Evolutionary conservation across 1,139 yeast genomes (phyloP).

Genomic region (Tardiomyces digboiensis): DNA sequence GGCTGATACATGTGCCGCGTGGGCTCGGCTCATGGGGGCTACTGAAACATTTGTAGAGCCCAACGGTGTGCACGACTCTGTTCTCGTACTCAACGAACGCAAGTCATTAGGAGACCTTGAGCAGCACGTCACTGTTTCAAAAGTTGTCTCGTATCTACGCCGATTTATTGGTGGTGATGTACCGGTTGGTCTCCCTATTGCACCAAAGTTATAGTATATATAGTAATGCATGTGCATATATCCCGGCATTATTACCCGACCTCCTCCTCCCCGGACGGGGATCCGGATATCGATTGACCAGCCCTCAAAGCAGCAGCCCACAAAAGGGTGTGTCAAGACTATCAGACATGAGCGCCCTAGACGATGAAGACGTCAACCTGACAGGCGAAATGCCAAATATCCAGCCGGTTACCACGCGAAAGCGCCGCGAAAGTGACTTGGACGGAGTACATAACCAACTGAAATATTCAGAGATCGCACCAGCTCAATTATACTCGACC

Average conservation of each 20-base stretch:
- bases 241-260: too few relatives aligned
- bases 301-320: too few relatives aligned
- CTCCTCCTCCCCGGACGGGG: too few relatives aligned
- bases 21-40: neutral
- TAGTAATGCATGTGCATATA: too few relatives aligned
- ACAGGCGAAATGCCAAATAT: neutral
- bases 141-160: neutral
- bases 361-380: neutral
- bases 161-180: neutral
- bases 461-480: constrained; percentile 17
- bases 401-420: neutral
- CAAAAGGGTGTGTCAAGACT: too few relatives aligned
- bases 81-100: neutral
- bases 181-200: neutral
- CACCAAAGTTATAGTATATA: neutral
- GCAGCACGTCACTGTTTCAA: neutral
- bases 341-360: neutral
- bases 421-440: neutral
- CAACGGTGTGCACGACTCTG: neutral
- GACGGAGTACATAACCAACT: neutral
- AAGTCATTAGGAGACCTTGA: neutral
- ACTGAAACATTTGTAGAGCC: neutral
- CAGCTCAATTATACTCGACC: constrained; percentile 87
- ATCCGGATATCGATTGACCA: too few relatives aligned
- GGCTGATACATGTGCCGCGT: neutral